A percentile compares a stretch with the other conserved stretches of the same genome.
phyloP scores from a whole-genome alignment of 805 yeast species.

The Saccharomyces mikatae region DNA sequence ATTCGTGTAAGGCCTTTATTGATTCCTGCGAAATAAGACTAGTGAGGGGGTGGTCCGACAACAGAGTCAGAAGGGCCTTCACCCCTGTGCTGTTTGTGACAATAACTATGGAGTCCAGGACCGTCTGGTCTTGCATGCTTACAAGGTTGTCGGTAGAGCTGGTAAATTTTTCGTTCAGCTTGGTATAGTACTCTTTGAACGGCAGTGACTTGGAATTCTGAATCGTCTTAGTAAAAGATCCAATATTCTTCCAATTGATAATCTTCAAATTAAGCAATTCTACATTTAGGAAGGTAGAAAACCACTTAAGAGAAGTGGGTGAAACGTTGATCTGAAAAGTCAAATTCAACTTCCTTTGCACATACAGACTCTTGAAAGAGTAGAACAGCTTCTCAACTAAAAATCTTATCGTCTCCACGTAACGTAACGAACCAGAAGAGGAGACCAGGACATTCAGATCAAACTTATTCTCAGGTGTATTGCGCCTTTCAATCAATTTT shows the following conservation, averaged over 20 bases:
- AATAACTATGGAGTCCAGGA: conserved; percentile 21
- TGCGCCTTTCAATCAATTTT: not conserved
- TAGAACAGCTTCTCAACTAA: conserved; percentile 13
- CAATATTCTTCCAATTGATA: conserved; percentile 18
- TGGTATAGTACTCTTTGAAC: conserved; percentile 27
- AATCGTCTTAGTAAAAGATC: conserved; percentile 6
- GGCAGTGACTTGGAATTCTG: conserved; percentile 16
- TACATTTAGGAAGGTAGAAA: conserved; percentile 21
- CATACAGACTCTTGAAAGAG: not conserved
- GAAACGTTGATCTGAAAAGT: conserved; percentile 22
- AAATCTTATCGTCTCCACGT: conserved; percentile 29
- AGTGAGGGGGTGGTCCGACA: conserved; percentile 29
- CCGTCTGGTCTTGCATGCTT: not conserved
- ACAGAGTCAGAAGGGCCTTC: conserved; percentile 28
- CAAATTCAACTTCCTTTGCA: conserved; percentile 8
- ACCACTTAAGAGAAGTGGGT: conserved; percentile 28
- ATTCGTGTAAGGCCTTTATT: conserved; percentile 20
- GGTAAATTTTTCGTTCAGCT: conserved; percentile 21
- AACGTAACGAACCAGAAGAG: conserved; percentile 29
- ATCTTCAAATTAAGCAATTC: conserved; percentile 10
- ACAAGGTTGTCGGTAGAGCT: not conserved
- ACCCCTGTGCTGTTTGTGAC: conserved; percentile 30
- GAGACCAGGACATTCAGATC: conserved; percentile 6
- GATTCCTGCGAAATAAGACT: conserved; percentile 26
- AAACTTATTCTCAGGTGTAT: not conserved